Base-by-base conservation (phyloP, 768 basidiomycete species). In the Austroboletus eburneus region DNA sequence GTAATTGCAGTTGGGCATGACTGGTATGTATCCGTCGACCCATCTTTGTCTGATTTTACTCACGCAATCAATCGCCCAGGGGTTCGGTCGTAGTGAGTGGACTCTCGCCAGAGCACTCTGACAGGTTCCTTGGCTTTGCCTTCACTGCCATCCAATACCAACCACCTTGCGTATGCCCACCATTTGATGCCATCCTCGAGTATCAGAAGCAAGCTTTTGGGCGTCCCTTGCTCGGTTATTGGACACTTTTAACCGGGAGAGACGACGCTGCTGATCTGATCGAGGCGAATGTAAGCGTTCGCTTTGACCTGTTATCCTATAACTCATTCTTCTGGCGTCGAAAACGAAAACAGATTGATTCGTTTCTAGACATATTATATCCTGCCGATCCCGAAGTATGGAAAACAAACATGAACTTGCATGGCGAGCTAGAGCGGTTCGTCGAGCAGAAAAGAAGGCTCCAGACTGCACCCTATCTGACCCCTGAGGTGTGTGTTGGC, bases 181-280 rank as follows among this genome's bases (percentile, higher is more conserved):
- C 70, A 17, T 38, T 67, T 24, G 46, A 62, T n/a, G 10, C 49
- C 12, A 43, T 60, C 18, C 54, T 68, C 27, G 59, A 63, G 38
- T 45, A 52, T 25, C 55, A 61, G 34, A 56, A 55, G 43, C 42
- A 63, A 39, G 33, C 32, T n/a, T 50, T 62, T 42, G 72, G 72
- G 13, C 65, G 63, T 21, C 72, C 74, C 14, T 43, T 70, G 12
- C 54, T 67, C 44, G 75, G 74, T 5, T 77, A 75, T 48, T 75
- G 72, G 72, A 54, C 53, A 39, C 72, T 68, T 43, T 57, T 76
- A n/a, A n/a, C n/a, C 30, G 49, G 49, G 44, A 4, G 54, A 39
- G 63, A 65, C 8, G 62, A 55, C 6, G 67, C 70, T 7, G 61
- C 65, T 3, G 40, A 39, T 12, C 9, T 65, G 47, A 68, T 72